Evolutionary conservation across 495 filamentous ascomycete species (phyloP), one percentile per base, ranked within the genome.

Genomic region (Thozetella sp.): DNA sequence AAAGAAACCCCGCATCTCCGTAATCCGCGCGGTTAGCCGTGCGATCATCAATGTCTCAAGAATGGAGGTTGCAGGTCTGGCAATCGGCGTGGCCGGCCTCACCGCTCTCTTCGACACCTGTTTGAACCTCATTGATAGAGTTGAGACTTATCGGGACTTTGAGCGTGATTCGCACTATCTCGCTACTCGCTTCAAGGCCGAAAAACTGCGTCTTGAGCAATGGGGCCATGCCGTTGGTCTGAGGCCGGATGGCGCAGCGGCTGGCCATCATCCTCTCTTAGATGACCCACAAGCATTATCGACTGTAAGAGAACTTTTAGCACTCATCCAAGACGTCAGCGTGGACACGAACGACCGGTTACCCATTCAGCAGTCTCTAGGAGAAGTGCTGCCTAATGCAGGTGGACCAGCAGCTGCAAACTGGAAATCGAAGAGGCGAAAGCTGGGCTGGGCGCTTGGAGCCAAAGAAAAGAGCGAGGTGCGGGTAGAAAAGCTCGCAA

Each of bases 101-200:
- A 53, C 58, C n/a, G 53, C 52, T 53, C 58, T 64, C 2, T 64
- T 61, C 30, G 56, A 53, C 20, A 30, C 51, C 20, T 64, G 62
- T 24, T 12, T 61, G 17, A 53, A 64, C 27, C 25, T 57, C 6
- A 53, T 61, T 22, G 62, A 64, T 13, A 64, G 43, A 22, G 57
- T 64, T 9, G 58, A 64, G 17, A 46, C 53, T 45, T 64, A 64
- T 53, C 56, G 26, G 52, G 53, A 56, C 40, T 64, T 64, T 24
- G 48, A 30, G 3, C 19, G 13, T 27, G 62, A 64, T 19, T 60
- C 53, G 27, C 58, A 43, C 27, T 20, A 22, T 26, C 55, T 64
- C 12, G 51, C 34, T 37, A 43, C 24, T 26, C 62, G 56, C 19
- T 64, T 64, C 46, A 26, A 52, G 20, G 53, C 62, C n/a, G 43